These are phyloP conservation scores for Coemansia sp. DNA, from an alignment of 192 early-diverging fungal genomes.

Conservation along the genomic window DNA sequence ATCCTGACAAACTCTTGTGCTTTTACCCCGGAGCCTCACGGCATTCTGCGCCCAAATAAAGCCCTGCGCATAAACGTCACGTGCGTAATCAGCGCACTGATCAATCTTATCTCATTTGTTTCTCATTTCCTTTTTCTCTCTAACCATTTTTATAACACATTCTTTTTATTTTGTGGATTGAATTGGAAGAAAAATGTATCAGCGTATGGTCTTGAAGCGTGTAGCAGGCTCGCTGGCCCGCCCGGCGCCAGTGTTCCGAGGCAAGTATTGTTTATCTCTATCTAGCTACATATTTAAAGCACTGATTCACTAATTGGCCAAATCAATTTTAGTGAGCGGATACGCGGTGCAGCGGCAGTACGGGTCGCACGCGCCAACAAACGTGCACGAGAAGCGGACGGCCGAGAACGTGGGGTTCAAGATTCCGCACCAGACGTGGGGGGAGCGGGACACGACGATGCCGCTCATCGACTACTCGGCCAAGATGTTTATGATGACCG, in stretches of 20 bases:
- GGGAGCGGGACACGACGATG: slow-evolving; percentile 46
- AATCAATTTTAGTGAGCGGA: background rate
- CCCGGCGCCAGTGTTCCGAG: slow-evolving; percentile 3
- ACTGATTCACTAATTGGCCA: background rate
- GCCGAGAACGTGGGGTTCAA: slow-evolving; percentile 35
- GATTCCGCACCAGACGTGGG: slow-evolving; percentile 50
- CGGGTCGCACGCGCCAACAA: slow-evolving; percentile 41
- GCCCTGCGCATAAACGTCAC: background rate
- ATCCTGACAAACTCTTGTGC: slow-evolving; percentile 21
- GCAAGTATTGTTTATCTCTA: slow-evolving; percentile 1
- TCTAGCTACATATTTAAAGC: background rate
- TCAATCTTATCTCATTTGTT: background rate
- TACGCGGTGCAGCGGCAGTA: slow-evolving; percentile 17
- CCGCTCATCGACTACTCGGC: slow-evolving; percentile 63
- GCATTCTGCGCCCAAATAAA: background rate
- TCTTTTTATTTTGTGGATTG: slow-evolving; percentile 16
- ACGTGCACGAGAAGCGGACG: slow-evolving; percentile 37
- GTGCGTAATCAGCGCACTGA: slow-evolving; percentile 9
- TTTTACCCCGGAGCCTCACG: slow-evolving; percentile 39
- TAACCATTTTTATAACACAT: background rate
- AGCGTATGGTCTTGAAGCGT: slow-evolving; percentile 35
- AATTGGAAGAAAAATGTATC: slow-evolving; percentile 27
- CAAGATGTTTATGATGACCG: slow-evolving; percentile 85
- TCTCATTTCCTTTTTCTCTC: slow-evolving; percentile 10
- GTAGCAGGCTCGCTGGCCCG: slow-evolving; percentile 35